A percentile compares a stretch with the other conserved stretches of the same genome.
Evolutionary conservation across 306 rosid species (phyloP).

Genomic region (Vicia sativa): DNA sequence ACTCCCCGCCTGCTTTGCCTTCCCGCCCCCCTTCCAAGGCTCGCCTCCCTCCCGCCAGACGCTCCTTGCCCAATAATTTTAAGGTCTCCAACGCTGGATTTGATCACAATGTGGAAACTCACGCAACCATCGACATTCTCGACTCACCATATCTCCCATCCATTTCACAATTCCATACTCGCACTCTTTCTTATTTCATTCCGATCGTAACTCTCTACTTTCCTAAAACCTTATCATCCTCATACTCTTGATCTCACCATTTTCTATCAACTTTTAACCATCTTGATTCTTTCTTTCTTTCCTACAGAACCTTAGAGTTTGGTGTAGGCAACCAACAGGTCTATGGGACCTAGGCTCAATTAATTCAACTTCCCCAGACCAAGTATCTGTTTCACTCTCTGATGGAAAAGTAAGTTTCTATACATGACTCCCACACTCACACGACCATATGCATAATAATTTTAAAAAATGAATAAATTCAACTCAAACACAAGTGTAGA

Average conservation of each 20-base stretch:
- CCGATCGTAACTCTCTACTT: constrained; percentile 58
- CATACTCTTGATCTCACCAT: no score
- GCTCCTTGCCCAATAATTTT: constrained; percentile 73
- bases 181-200: constrained; percentile 68
- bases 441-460: no score
- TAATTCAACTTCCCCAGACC: constrained; percentile 63
- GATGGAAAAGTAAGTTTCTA: constrained; percentile 68
- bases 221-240: no score
- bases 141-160: constrained; percentile 54
- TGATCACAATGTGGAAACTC: constrained; percentile 50
- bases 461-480: no score
- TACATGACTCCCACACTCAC: no score
- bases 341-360: constrained; percentile 70
- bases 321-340: constrained; percentile 80
- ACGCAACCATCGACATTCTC: no score
- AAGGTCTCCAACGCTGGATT: constrained; percentile 44
- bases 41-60: constrained; percentile 77
- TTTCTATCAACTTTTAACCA: no score
- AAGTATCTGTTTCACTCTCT: constrained; percentile 60
- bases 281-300: no score
- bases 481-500: no score
- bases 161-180: constrained; percentile 51
- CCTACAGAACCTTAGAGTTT: constrained; percentile 79
- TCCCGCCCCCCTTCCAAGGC: constrained; percentile 77
- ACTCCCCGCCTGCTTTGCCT: constrained; percentile 93